Conservation (phyloP, 495 filamentous ascomycete genomes). For the Zalerion maritima region DNA sequence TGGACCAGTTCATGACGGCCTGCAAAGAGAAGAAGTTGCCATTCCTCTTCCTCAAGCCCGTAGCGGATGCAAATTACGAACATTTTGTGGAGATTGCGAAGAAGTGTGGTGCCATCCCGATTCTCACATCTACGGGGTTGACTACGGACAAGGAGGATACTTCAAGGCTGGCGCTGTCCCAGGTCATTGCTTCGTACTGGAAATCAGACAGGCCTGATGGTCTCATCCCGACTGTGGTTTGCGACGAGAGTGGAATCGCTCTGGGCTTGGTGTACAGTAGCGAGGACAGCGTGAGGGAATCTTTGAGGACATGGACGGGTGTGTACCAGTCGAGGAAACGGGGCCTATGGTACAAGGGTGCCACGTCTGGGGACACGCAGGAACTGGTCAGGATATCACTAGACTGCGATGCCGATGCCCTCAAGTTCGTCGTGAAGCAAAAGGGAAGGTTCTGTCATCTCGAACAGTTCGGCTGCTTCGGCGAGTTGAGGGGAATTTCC, state of each 20-base stretch:
- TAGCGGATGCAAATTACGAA: slow-evolving; percentile 28
- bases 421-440: slow-evolving; percentile 79
- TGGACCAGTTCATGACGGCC: slow-evolving; percentile 26
- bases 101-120: slow-evolving; percentile 50
- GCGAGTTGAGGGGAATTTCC: slow-evolving; percentile 62
- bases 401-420: slow-evolving; percentile 87
- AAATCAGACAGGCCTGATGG: slow-evolving; percentile 74
- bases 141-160: slow-evolving; percentile 47
- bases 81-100: slow-evolving; percentile 38
- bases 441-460: slow-evolving; percentile 93
- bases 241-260: slow-evolving; percentile 71
- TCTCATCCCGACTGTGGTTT: slow-evolving; percentile 74
- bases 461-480: slow-evolving; percentile 82
- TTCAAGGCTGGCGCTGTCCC: slow-evolving; percentile 48
- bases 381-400: slow-evolving; percentile 69
- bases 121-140: slow-evolving; percentile 56
- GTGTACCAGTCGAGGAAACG: slow-evolving; percentile 94
- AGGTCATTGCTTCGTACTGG: slow-evolving; percentile 52
- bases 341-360: slow-evolving; percentile 93
- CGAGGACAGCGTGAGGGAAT: slow-evolving; percentile 74
- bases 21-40: slow-evolving; percentile 30
- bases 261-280: slow-evolving; percentile 90
- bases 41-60: slow-evolving; percentile 31
- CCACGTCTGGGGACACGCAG: slow-evolving; percentile 84
- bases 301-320: slow-evolving; percentile 71